Evolutionary conservation across 495 filamentous ascomycete species (phyloP).

Genomic region (Tuber melanosporum): DNA sequence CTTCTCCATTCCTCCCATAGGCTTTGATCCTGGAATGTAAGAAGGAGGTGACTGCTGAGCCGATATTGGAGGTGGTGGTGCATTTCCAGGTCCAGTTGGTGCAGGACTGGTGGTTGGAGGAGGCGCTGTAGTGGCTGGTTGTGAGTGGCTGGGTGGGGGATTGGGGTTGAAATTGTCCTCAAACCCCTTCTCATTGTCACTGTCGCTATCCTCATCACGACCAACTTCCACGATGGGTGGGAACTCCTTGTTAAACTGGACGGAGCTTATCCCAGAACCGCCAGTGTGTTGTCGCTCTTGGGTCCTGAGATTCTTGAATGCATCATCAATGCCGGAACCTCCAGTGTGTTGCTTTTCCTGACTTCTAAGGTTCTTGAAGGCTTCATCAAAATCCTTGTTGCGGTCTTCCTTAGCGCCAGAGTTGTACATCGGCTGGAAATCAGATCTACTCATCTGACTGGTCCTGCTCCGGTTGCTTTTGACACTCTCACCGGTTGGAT

Average conservation of each 20-base stretch:
- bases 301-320: conserved; percentile 54
- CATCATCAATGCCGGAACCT: conserved; percentile 45
- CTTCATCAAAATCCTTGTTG: conserved; percentile 72
- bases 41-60: conserved; percentile 61
- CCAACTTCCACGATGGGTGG: conserved; percentile 85
- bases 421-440: conserved; percentile 25
- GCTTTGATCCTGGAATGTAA: conserved; percentile 50
- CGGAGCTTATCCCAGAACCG: conserved; percentile 42
- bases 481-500: conserved; percentile 50
- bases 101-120: conserved; percentile 40
- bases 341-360: conserved; percentile 45
- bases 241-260: conserved; percentile 65
- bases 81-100: conserved; percentile 22
- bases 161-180: conserved; percentile 86
- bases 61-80: conserved; percentile 48
- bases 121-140: conserved; percentile 16
- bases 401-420: conserved; percentile 46
- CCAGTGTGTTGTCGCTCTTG: conserved; percentile 45
- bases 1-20: conserved; percentile 25
- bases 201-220: conserved; percentile 72
- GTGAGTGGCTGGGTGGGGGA: conserved; percentile 48
- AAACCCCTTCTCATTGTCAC: conserved; percentile 75
- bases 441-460: conserved; percentile 44
- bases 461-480: conserved; percentile 41
- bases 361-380: conserved; percentile 54